Percentiles rank a stretch among this genome's conserved stretches.
These are phyloP conservation scores for Kwoniella sp. DNA, from an alignment of 768 basidiomycete species.

Conservation along the genomic window DNA sequence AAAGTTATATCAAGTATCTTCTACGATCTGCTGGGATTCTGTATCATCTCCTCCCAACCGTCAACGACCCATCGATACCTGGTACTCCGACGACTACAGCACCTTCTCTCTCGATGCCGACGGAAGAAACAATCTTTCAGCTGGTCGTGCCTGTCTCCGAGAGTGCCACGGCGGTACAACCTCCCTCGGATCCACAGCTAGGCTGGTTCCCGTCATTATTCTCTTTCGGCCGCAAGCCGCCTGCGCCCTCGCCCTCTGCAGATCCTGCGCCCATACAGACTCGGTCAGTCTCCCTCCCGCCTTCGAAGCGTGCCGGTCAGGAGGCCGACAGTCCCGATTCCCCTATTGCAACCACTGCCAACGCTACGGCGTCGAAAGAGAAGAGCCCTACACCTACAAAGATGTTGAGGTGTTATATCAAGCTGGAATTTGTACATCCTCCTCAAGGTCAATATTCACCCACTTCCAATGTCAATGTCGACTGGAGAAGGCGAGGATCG, in stretches of 20 bases:
- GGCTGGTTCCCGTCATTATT: slow-evolving; percentile 28
- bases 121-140: slow-evolving; percentile 16
- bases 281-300: slow-evolving; percentile 14
- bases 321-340: background rate
- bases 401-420: slow-evolving; percentile 32
- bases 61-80: slow-evolving; percentile 1
- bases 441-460: background rate
- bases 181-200: slow-evolving; percentile 2
- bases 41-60: slow-evolving; percentile 38
- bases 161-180: background rate
- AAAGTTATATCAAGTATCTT: slow-evolving; percentile 53
- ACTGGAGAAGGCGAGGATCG: slow-evolving; percentile 10
- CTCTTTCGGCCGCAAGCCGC: slow-evolving; percentile 13
- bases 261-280: slow-evolving; percentile 1
- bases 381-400: slow-evolving; percentile 8
- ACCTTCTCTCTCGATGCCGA: background rate
- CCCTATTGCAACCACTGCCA: background rate
- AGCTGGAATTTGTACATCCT: slow-evolving; percentile 29
- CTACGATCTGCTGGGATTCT: slow-evolving; percentile 49
- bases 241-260: slow-evolving; percentile 8
- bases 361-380: background rate
- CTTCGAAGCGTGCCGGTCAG: slow-evolving; percentile 7
- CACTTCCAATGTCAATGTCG: background rate
- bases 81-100: slow-evolving; percentile 5
- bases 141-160: slow-evolving; percentile 17